Evolutionary conservation across 495 filamentous ascomycete species (phyloP).

Genomic region (Platismatia glauca): DNA sequence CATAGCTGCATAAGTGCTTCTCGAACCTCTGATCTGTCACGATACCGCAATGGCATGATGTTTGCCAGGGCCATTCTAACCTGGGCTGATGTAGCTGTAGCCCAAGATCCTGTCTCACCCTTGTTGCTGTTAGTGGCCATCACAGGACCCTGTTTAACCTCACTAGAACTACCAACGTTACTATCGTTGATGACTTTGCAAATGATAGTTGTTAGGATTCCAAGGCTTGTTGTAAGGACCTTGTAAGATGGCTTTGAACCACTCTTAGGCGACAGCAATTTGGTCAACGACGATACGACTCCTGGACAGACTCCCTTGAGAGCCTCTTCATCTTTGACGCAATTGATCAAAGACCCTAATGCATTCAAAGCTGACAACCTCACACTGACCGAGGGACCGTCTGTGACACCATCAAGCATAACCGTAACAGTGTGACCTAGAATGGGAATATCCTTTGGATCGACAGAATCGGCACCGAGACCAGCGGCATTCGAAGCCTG

Average conservation of each 20-base stretch:
- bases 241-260: conserved; percentile 54
- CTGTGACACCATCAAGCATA: conserved; percentile 59
- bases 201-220: conserved; percentile 51
- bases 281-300: conserved; percentile 73
- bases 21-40: conserved; percentile 64
- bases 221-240: conserved; percentile 53
- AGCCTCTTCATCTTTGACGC: conserved; percentile 58
- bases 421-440: conserved; percentile 77
- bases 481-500: conserved; percentile 26
- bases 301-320: conserved; percentile 81
- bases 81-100: conserved; percentile 71
- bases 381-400: conserved; percentile 50
- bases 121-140: neutral
- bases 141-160: neutral
- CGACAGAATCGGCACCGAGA: conserved; percentile 29
- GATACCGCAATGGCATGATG: conserved; percentile 65
- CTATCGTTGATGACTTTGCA: conserved; percentile 57
- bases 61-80: conserved; percentile 78
- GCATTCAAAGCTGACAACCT: conserved; percentile 59
- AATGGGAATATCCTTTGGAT: conserved; percentile 60
- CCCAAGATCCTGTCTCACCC: conserved; percentile 55
- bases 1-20: conserved; percentile 60
- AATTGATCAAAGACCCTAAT: conserved; percentile 51
- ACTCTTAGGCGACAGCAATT: conserved; percentile 58
- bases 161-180: neutral